Evolutionary conservation across 805 yeast genomes (phyloP).

Genomic region (Wickerhamiella kurtzmanii): DNA sequence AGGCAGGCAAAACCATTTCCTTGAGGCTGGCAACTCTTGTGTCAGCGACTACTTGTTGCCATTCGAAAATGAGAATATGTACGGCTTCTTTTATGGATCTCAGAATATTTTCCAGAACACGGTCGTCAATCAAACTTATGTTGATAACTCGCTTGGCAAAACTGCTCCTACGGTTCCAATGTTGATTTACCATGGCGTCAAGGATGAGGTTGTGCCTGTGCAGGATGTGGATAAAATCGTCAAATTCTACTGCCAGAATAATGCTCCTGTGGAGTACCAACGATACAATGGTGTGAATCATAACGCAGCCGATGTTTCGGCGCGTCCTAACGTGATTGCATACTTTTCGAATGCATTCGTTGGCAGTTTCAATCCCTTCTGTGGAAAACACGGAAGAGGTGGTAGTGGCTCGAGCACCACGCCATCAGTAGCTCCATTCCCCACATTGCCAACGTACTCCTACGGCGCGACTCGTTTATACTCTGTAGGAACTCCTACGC

Average conservation of each 20-base stretch:
- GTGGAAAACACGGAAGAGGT: background rate
- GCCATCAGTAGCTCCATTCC: background rate
- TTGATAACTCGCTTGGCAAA: constrained; percentile 16
- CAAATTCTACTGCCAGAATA: constrained; percentile 17
- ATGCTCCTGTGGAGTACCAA: constrained; percentile 15
- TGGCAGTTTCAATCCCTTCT: constrained; percentile 1
- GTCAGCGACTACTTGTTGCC: constrained; percentile 7
- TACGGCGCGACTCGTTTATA: background rate
- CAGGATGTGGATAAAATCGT: constrained; percentile 13
- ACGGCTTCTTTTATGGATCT: constrained; percentile 12
- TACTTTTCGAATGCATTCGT: constrained; percentile 5
- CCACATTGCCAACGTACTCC: background rate
- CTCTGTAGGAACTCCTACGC: background rate
- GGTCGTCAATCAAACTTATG: constrained; percentile 10
- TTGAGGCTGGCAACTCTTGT: constrained; percentile 12
- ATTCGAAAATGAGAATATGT: constrained; percentile 13
- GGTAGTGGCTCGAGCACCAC: background rate
- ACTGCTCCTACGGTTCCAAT: constrained; percentile 16
- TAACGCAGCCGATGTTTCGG: constrained; percentile 1
- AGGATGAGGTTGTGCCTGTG: constrained; percentile 18
- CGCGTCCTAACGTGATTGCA: constrained; percentile 6
- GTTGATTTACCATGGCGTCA: constrained; percentile 20
- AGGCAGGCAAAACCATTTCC: constrained; percentile 8
- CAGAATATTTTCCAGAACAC: constrained; percentile 9
- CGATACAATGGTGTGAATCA: constrained; percentile 13